Evolutionary conservation across 257 asterid genomes (phyloP), one percentile per base, ranked within the genome.

Genomic region (Haberlea rhodopensis): DNA sequence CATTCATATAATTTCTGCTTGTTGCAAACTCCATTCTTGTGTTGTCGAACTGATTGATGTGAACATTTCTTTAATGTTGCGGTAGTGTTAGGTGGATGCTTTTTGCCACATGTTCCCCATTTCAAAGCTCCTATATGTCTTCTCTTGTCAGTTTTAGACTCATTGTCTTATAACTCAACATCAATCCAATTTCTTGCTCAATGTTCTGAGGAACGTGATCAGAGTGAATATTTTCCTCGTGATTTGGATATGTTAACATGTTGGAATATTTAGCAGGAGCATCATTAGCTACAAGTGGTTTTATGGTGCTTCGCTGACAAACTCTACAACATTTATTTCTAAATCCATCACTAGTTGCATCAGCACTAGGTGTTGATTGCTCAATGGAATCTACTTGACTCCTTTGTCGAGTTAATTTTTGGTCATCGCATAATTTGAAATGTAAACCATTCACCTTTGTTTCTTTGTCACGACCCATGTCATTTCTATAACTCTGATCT

Each of bases 251-350:
- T 16, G 28, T 28, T 11, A 53, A 65, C 37, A 61, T 62, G 43
- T 53, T 58, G 21, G 72, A 53, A 32, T 53, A 9, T 51, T 45
- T 67, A 21, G 54, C 68, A 24, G 25, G 57, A 27, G 57, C 75
- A 32, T 65, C 59, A 62, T 9, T 40, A 53, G 81, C 51, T 16
- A 48, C 70, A 16, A 63, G 32, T 18, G 69, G 67, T 73, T 71
- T 81, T 19, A 68, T 45, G 57, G 83, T 73, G 64, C 58, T 75
- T 28, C 76, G 65, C 51, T 70, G 74, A 74, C 96, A 85, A 37
- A 78, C 34, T 68, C 77, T 76, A 83, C 94, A 87, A 15, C 65
- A 72, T 18, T 62, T 81, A 16, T 49, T 66, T 64, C 70, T 52
- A 37, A 26, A 51, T 60, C 54, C 75, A 46, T 66, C 59, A 27